phyloP scores from a whole-genome alignment of 225 moss, liverwort and hornwort species.

The Pleurozium schreberi region DNA sequence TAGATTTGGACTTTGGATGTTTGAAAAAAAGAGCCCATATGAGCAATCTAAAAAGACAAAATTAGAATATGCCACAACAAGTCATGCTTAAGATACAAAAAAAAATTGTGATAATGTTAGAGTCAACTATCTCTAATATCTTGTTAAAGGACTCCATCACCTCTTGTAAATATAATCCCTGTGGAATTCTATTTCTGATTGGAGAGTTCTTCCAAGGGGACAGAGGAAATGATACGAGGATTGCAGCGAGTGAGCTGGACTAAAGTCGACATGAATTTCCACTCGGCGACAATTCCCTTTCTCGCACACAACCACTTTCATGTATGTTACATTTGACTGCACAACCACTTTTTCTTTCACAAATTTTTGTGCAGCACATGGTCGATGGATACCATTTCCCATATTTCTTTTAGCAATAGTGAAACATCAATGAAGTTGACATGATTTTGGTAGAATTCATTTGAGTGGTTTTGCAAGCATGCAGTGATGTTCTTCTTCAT shows the following conservation, averaged over 20 bases:
- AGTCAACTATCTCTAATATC: too few relatives aligned
- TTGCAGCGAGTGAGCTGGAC: slow-evolving; percentile 74
- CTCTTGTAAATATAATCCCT: not conserved
- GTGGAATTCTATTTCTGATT: not conserved
- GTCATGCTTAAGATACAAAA: not conserved
- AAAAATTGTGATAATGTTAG: not conserved
- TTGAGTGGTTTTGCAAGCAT: not conserved
- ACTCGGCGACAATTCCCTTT: slow-evolving; percentile 65
- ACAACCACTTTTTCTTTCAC: not conserved
- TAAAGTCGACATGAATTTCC: slow-evolving; percentile 87
- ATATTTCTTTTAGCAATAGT: not conserved
- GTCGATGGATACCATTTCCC: not conserved
- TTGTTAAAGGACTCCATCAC: too few relatives aligned
- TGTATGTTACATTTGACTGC: not conserved
- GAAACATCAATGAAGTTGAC: not conserved
- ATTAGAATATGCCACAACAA: not conserved
- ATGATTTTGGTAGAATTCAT: not conserved
- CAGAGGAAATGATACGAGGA: slow-evolving; percentile 86
- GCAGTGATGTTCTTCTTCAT: not conserved
- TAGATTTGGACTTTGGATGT: not conserved
- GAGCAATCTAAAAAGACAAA: not conserved
- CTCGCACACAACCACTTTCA: slow-evolving; percentile 61
- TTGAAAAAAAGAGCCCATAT: too few relatives aligned
- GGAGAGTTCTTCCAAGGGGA: not conserved
- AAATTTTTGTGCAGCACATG: not conserved